A percentile compares a stretch with the other conserved stretches of the same genome.
Evolutionary conservation across 768 basidiomycete genomes (phyloP).

Genomic region (Mycena filopes): DNA sequence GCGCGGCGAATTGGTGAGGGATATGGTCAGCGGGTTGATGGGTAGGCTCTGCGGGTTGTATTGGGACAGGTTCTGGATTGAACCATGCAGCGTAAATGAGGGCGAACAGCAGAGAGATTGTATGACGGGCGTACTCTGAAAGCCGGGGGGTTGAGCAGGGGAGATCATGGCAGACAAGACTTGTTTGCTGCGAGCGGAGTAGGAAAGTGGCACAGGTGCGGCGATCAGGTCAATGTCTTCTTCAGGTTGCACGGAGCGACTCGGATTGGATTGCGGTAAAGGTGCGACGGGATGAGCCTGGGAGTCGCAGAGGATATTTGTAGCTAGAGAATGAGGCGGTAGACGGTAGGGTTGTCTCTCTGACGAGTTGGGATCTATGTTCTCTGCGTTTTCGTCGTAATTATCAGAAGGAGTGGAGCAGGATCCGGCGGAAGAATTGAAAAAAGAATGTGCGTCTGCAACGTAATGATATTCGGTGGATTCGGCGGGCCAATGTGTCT

Average conservation of each 20-base stretch:
- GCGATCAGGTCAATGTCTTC: slow-evolving; percentile 34
- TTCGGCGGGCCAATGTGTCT: background rate
- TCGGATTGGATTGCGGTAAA: no score
- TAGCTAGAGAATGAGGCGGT: background rate
- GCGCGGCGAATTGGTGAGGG: no score
- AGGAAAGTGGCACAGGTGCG: slow-evolving; percentile 45
- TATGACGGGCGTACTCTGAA: slow-evolving; percentile 15
- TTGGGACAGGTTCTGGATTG: background rate
- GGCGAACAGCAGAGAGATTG: no score
- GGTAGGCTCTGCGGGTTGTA: background rate
- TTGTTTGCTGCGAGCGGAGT: slow-evolving; percentile 40
- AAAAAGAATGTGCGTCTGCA: background rate
- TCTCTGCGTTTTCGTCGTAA: slow-evolving; percentile 34
- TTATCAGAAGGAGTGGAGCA: slow-evolving; percentile 24
- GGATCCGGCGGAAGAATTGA: slow-evolving; percentile 12
- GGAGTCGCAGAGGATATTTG: slow-evolving; percentile 27
- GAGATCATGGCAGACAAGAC: slow-evolving; percentile 45
- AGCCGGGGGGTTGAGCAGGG: slow-evolving; percentile 23
- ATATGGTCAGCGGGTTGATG: background rate
- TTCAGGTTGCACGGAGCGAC: background rate
- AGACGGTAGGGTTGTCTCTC: background rate
- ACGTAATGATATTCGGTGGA: background rate
- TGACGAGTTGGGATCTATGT: slow-evolving; percentile 22
- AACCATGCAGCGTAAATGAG: background rate
- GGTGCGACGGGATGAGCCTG: slow-evolving; percentile 7